Evolutionary conservation across 2,329 filamentous ascomycete species (phyloP), one percentile per base, ranked within the genome.

Genomic region (Harringtonia lauricola): DNA sequence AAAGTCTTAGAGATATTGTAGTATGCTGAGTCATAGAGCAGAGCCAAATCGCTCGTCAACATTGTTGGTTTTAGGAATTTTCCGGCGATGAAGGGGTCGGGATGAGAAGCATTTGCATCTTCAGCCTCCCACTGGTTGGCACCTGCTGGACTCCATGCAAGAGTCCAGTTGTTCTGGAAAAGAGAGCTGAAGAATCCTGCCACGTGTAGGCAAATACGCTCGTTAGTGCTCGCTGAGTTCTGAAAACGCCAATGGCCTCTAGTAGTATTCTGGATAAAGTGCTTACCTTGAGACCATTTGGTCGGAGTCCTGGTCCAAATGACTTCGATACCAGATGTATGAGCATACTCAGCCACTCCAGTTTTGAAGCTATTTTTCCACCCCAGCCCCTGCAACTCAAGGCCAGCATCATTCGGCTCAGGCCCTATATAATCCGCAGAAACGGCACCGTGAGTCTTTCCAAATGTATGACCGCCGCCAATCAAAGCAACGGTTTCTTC

Each of bases 401-500:
- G 62, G 33, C 61, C 58, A 43, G 81, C 80, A 14, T 66, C 80
- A 54, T 78, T 72, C 17, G 84, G 84, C 60, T 85, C 84, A n/a
- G 67, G 62, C 42, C 81, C 81, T 38, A 86, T 71, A 54, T 86
- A 72, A 49, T 74, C 71, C 12, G 71, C 64, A 14, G 76, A 66
- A 44, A 65, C 83, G 28, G 84, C 84, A 54, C 84, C 84, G 62
- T 89, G 84, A 0, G 83, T 86, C 74, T 89, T 89, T 55, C 84
- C 84, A 53, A 89, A 86, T 18, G 77, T 72, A 68, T 89, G 84
- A 34, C 84, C 84, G 57, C 84, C 84, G 28, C 79, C 80, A 57
- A 89, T 88, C 36, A 89, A 66, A 13, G 84, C 83, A 43, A 85
- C 83, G 0, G 84, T 89, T 69, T 89, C 84, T 63, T 85, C 79